Percentiles rank a stretch among this genome's conserved stretches.
phyloP scores from a whole-genome alignment of 768 basidiomycete genomes.

The Mycena indigotica region DNA sequence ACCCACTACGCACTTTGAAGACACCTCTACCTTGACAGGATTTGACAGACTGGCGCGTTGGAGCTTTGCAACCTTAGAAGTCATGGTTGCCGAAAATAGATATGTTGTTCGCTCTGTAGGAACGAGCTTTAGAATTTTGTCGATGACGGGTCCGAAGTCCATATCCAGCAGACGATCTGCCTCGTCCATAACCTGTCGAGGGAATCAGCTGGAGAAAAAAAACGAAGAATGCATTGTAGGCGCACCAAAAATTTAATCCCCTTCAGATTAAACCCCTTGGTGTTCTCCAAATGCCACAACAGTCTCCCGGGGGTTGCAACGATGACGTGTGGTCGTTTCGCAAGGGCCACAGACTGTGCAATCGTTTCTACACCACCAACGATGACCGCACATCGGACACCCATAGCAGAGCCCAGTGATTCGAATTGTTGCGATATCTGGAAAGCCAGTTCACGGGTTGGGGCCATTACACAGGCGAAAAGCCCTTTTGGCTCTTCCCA shows the following conservation, averaged over 20 bases:
- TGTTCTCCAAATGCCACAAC: constrained; percentile 93
- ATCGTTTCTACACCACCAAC: constrained; percentile 96
- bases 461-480: constrained; percentile 92
- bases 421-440: constrained; percentile 99
- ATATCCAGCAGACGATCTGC: constrained; percentile 94
- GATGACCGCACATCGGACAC: constrained; percentile 86
- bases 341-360: constrained; percentile 86
- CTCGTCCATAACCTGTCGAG: constrained; percentile 87
- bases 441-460: constrained; percentile 96
- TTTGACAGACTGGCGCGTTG: constrained; percentile 92
- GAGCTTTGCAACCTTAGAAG: constrained; percentile 94
- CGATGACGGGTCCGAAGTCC: constrained; percentile 94
- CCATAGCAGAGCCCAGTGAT: constrained; percentile 87
- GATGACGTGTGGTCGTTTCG: constrained; percentile 91
- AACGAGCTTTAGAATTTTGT: constrained; percentile 94
- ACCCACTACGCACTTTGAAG: constrained; percentile 70
- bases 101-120: constrained; percentile 95
- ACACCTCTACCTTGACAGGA: constrained; percentile 92
- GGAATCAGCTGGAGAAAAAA: neutral
- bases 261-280: constrained; percentile 92
- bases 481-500: constrained; percentile 95
- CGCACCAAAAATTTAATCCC: constrained; percentile 85
- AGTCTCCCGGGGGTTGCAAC: constrained; percentile 95
- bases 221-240: neutral
- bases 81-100: constrained; percentile 98